Evolutionary conservation across 169 alveolate genomes (phyloP).

Genomic region (Cystoisospora suis): DNA sequence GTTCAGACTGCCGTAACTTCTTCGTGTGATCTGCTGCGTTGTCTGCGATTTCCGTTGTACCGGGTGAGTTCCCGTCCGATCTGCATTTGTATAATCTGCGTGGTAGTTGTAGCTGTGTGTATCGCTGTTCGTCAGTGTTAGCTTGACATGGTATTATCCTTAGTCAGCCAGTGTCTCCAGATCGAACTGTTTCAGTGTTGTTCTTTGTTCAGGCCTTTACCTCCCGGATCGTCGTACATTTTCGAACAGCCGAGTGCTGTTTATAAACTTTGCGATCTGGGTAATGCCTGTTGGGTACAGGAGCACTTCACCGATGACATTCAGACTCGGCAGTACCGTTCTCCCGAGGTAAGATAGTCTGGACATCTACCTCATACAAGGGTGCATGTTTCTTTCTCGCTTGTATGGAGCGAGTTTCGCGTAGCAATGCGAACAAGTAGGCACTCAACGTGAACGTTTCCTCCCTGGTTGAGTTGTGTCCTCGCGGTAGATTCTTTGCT

Average conservation of each 20-base stretch:
- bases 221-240: slow-evolving; percentile 51
- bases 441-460: no score
- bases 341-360: slow-evolving; percentile 93
- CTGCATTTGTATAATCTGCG: no score
- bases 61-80: no score
- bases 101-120: no score
- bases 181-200: neutral
- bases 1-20: no score
- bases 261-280: slow-evolving; percentile 95
- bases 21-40: no score
- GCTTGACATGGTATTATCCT: no score
- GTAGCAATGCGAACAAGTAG: no score
- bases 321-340: slow-evolving; percentile 97
- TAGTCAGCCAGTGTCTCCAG: no score
- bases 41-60: no score
- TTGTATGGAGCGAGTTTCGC: neutral
- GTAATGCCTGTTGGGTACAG: slow-evolving; percentile 98
- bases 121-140: no score
- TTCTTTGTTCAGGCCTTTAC: slow-evolving; percentile 48
- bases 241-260: slow-evolving; percentile 80
- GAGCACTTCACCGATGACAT: slow-evolving; percentile 95
- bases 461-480: neutral
- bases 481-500: neutral
- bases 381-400: neutral
- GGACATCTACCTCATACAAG: no score